phyloP scores from a whole-genome alignment of 116 monocot genomes.

The Trichopus zeylanicus region DNA sequence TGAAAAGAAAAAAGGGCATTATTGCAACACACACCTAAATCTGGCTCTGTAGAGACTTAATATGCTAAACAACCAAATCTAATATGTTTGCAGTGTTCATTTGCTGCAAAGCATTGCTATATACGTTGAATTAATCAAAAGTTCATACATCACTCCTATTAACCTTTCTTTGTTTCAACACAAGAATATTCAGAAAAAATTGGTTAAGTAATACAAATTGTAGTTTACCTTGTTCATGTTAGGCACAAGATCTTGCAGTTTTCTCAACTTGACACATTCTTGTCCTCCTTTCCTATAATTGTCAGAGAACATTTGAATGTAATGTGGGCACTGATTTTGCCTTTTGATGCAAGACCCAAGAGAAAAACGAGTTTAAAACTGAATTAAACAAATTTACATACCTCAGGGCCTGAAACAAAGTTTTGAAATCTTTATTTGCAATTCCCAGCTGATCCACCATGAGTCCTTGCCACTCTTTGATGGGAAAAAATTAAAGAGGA shows the following conservation, averaged over 20 bases:
- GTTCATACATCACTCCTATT: background rate
- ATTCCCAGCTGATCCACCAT: too few relatives aligned
- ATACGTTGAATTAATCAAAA: background rate
- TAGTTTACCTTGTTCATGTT: constrained; percentile 81
- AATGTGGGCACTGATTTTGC: too few relatives aligned
- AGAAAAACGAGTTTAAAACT: too few relatives aligned
- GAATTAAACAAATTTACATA: too few relatives aligned
- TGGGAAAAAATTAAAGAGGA: too few relatives aligned
- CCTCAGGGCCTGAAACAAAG: too few relatives aligned
- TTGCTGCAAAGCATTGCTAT: constrained; percentile 42
- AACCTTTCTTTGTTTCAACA: too few relatives aligned
- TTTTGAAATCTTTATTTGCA: too few relatives aligned
- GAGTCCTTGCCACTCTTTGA: too few relatives aligned
- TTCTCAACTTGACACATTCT: constrained; percentile 78
- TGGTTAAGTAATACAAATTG: too few relatives aligned
- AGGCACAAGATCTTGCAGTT: constrained; percentile 85
- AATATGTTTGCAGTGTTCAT: constrained; percentile 81
- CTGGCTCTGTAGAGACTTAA: constrained; percentile 54
- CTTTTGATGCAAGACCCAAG: too few relatives aligned
- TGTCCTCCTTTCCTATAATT: constrained; percentile 66
- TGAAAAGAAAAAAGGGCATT: background rate
- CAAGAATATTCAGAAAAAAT: too few relatives aligned
- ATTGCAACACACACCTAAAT: constrained; percentile 36
- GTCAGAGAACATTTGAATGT: background rate
- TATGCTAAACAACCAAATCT: constrained; percentile 77